A percentile compares a stretch with the other conserved stretches of the same genome.
phyloP scores from a whole-genome alignment of 176 grass and related monocot species.

The Secale cereale region DNA sequence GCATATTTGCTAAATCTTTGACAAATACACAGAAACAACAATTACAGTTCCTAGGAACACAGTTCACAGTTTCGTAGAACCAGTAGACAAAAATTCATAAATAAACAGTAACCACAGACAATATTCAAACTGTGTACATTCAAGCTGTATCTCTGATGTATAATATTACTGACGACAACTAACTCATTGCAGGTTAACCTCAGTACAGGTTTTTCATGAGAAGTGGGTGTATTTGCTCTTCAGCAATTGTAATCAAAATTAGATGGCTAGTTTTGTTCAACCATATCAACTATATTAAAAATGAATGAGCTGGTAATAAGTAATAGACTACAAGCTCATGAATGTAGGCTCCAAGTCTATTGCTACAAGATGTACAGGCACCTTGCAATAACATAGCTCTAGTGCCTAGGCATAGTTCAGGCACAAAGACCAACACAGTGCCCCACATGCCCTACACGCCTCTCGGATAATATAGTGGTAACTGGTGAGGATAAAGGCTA shows the following conservation, averaged over 20 bases:
- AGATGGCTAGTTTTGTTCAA: neutral
- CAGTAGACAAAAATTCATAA: neutral
- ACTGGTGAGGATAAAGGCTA: neutral
- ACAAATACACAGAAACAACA: neutral
- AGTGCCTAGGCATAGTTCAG: neutral
- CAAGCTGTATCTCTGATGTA: neutral
- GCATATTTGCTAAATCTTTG: neutral
- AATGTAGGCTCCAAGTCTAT: neutral
- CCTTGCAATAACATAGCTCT: neutral
- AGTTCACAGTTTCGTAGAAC: neutral
- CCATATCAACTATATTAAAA: neutral
- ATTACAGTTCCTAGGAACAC: neutral
- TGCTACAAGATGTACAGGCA: neutral
- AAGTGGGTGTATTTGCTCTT: neutral
- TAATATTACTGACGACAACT: neutral
- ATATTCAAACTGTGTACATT: neutral
- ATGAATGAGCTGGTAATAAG: neutral
- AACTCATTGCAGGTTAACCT: neutral
- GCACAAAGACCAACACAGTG: conserved; percentile 1
- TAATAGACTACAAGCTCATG: neutral
- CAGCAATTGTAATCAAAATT: neutral
- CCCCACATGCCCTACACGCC: neutral
- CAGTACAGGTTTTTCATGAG: conserved; percentile 9
- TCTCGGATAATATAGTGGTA: neutral
- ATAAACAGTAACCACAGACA: neutral